Evolutionary conservation across 2,329 filamentous ascomycete species (phyloP), one percentile per base, ranked within the genome.

Genomic region (Ophiostoma ips): DNA sequence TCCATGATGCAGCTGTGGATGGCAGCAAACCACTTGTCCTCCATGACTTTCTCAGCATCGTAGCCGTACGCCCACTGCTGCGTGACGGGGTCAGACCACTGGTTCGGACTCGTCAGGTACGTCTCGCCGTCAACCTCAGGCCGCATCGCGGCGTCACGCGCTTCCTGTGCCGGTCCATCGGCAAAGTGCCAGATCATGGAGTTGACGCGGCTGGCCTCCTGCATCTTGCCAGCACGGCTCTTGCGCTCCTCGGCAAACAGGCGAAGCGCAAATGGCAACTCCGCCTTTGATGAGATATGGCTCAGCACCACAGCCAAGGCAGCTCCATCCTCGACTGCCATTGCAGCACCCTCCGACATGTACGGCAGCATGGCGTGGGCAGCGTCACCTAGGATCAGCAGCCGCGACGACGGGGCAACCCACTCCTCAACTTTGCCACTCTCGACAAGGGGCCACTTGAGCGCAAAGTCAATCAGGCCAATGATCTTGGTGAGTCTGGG

Each of bases 291-390:
- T 0, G 36, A 40, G 3, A 69, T 58, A 0, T 63, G 54, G 12
- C 52, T 55, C 3, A 71, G 55, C 0, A 60, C 60, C 3, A 65
- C 62, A 3, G 70, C 70, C 8, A 73, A 55, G 2, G 68, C 67
- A 1, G 69, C 66, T 2, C 68, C 71, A 57, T 74, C 71, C 58
- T 74, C 71, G 58, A 74, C 69, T 0, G 69, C 68, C 57, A 71
- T 68, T 15, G 67, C 68, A 0, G 68, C 71, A 9, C 71, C 71
- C 55, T 71, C 68, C 67, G 67, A 7, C 65, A 67, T 1, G 69
- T 70, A 50, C 0, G 71, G 71, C 6, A 73, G 62, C 57, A 72
- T 70, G 3, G 70, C 64, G 56, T 75, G 70, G 69, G 46, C 46
- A 3, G 46, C 46, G 28, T 48, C 46, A 16, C 46, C 46, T 62